These are phyloP conservation scores for Aspergillus asperescens DNA, from an alignment of 495 filamentous ascomycete genomes.

Conservation along the genomic window DNA sequence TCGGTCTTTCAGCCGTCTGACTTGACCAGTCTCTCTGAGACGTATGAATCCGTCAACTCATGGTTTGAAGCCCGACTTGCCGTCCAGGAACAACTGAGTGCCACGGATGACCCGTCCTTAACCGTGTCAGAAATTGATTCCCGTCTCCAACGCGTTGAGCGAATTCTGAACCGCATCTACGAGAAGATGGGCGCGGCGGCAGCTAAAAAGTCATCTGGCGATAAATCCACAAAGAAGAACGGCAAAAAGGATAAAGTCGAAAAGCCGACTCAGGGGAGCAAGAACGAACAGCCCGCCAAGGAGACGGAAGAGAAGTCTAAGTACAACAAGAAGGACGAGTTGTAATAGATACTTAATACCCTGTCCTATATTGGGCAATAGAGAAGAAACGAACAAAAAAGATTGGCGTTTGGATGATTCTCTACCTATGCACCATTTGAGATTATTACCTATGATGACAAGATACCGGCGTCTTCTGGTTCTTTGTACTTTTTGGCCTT, in stretches of 20 bases:
- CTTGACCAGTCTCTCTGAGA: slow-evolving; percentile 42
- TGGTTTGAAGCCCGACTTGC: slow-evolving; percentile 69
- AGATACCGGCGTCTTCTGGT: not conserved
- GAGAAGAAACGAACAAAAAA: not conserved
- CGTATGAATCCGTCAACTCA: slow-evolving; percentile 34
- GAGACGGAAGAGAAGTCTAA: slow-evolving; percentile 23
- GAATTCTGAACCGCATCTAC: slow-evolving; percentile 66
- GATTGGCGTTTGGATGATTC: not conserved
- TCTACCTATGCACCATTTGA: not conserved
- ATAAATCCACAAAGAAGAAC: slow-evolving; percentile 48
- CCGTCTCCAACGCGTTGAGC: slow-evolving; percentile 54
- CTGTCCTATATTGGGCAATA: no score
- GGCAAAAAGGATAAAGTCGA: slow-evolving; percentile 46
- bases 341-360: slow-evolving; percentile 29
- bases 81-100: slow-evolving; percentile 60
- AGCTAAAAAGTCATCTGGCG: slow-evolving; percentile 18
- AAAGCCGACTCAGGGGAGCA: slow-evolving; percentile 33
- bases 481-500: not conserved
- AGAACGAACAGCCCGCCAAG: slow-evolving; percentile 18
- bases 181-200: slow-evolving; percentile 44
- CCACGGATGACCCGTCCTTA: slow-evolving; percentile 66
- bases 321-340: slow-evolving; percentile 38
- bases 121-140: slow-evolving; percentile 58
- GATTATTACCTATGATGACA: not conserved
- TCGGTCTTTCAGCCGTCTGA: slow-evolving; percentile 48